Evolutionary conservation across 2,329 filamentous ascomycete species (phyloP), one percentile per base, ranked within the genome.

Genomic region (Fusarium sp.): DNA sequence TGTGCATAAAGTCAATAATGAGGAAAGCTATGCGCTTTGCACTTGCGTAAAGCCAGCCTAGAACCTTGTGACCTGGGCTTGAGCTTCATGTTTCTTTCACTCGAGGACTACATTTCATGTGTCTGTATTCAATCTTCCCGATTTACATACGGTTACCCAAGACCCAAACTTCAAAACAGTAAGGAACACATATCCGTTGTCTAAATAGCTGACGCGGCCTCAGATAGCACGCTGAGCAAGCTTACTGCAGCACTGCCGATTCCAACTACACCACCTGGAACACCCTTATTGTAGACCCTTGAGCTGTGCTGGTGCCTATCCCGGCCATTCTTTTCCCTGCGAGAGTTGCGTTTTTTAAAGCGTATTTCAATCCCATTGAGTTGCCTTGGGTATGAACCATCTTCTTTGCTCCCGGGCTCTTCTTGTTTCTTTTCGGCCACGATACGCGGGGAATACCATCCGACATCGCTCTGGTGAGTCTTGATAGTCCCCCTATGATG

Each of bases 111-210:
- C 32, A 35, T 35, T 17, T 14, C 26, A 3, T 17, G 26, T 12
- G 5, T 14, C 14, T 6, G 1, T 22, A 10, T 26, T 18, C 4
- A 26, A 13, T 39, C 10, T 14, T 5, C 24, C 28, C 4, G 8
- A 3, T 26, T 18, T 10, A 9, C 22, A 15, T 22, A 22, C 10
- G 20, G 20, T 9, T 9, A 20, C 35, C 45, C 0, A 12, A 24
- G 6, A 44, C 36, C 18, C 8, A 8, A 4, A 22, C 5, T 8
- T 22, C 13, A 9, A 15, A 48, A 3, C 13, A 32, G 4, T 8
- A 8, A 11, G 15, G 3, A 36, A 11, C 1, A 26, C 17, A 8
- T 13, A 38, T 28, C 0, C 3, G 1, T 15, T 20, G 6, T 17
- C 17, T 38, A 38, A 1, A 36, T 12, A 30, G 24, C 10, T 5